These are phyloP conservation scores for Fusarium zealandicum DNA, from an alignment of 2,329 filamentous ascomycete genomes.

Conservation along the genomic window DNA sequence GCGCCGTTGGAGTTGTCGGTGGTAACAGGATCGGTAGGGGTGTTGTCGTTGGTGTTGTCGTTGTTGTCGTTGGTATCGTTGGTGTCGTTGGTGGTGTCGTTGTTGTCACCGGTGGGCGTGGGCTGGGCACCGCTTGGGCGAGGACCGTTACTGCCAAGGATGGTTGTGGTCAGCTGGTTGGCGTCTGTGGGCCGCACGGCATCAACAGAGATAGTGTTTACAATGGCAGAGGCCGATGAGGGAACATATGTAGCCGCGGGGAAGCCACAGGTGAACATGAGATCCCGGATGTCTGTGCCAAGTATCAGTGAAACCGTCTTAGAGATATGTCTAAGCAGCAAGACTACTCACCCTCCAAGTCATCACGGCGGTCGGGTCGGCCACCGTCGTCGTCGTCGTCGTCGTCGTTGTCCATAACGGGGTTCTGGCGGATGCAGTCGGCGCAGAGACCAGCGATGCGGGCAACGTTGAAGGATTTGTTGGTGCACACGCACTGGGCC, in stretches of 20 bases:
- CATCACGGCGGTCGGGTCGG: conserved; percentile 18
- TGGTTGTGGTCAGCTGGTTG: conserved; percentile 47
- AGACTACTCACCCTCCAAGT: conserved; percentile 35
- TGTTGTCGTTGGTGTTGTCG: conserved; percentile 4
- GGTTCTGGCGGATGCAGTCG: conserved; percentile 49
- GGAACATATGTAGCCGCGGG: conserved; percentile 42
- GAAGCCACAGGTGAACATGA: conserved; percentile 48
- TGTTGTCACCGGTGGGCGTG: conserved; percentile 13
- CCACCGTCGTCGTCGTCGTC: conserved; percentile 25
- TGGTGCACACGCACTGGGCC: conserved; percentile 52
- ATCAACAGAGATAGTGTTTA: conserved; percentile 42
- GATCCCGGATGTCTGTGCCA: conserved; percentile 45
- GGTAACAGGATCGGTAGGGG: conserved; percentile 18
- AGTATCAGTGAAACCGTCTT: background rate
- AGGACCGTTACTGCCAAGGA: conserved; percentile 30
- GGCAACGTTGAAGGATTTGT: conserved; percentile 50
- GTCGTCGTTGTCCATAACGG: conserved; percentile 25
- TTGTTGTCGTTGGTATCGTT: conserved; percentile 3
- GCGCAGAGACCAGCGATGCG: conserved; percentile 48
- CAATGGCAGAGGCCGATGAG: conserved; percentile 38
- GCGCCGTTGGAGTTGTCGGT: conserved; percentile 31
- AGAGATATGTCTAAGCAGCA: fast-evolving
- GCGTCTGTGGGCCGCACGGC: conserved; percentile 45
- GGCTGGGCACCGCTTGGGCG: conserved; percentile 9
- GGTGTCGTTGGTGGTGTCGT: background rate